A percentile compares a stretch with the other conserved stretches of the same genome.
Evolutionary conservation across 164 flowering plant species (phyloP).

Genomic region (Nelumbo lutea): DNA sequence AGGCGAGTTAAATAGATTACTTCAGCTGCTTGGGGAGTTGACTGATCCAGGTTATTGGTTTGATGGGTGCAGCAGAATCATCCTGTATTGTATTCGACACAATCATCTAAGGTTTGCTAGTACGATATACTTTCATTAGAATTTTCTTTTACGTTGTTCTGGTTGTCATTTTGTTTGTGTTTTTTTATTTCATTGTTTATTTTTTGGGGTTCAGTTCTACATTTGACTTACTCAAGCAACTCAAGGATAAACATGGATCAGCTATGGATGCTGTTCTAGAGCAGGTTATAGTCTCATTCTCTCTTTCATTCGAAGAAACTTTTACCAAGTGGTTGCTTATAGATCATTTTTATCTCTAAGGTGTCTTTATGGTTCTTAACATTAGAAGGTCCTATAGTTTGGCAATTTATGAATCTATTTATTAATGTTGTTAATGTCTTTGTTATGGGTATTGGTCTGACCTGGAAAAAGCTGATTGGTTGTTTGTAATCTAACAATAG

Average conservation of each 20-base stretch:
- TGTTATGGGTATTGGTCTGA: too few relatives aligned
- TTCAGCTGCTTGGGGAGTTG: constrained; percentile 57
- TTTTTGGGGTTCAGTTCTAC: constrained; percentile 40
- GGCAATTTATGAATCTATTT: too few relatives aligned
- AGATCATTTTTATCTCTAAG: too few relatives aligned
- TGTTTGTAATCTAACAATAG: too few relatives aligned
- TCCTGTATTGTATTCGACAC: constrained; percentile 45
- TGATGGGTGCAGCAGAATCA: constrained; percentile 60
- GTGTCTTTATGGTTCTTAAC: too few relatives aligned
- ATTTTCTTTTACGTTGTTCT: not conserved
- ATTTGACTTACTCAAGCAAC: constrained; percentile 58
- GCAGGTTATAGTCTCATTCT: constrained; percentile 44
- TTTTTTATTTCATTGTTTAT: constrained; percentile 4
- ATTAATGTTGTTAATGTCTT: too few relatives aligned
- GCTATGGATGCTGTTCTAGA: constrained; percentile 37
- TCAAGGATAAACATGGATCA: constrained; percentile 45
- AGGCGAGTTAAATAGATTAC: constrained; percentile 45
- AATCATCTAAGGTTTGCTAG: constrained; percentile 48
- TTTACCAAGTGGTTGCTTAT: too few relatives aligned
- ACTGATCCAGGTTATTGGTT: constrained; percentile 48
- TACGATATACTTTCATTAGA: constrained; percentile 4
- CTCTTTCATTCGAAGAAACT: constrained; percentile 22
- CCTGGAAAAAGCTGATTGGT: too few relatives aligned
- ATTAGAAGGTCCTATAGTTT: too few relatives aligned
- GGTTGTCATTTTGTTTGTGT: constrained; percentile 1